A percentile compares a stretch with the other conserved stretches of the same genome.
Conservation (phyloP, 257 asterid species). For the Jaltomata sinuosa region DNA sequence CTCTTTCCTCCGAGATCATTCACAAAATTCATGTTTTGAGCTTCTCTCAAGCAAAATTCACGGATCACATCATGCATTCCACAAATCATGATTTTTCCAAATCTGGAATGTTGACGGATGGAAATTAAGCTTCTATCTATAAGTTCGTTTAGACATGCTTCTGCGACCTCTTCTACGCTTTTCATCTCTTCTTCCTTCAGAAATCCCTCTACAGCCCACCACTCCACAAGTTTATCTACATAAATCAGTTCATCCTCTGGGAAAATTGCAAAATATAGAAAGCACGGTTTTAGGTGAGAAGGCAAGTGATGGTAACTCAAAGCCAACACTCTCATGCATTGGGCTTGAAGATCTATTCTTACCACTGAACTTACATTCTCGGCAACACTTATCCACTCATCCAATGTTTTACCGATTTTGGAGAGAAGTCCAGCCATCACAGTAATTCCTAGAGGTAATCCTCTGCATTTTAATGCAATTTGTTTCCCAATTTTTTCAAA, state of each 20-base stretch:
- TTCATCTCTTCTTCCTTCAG: not conserved
- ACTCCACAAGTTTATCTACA: not conserved
- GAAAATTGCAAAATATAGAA: not conserved
- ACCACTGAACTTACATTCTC: not conserved
- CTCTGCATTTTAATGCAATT: slow-evolving; percentile 4
- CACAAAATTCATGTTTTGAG: not conserved
- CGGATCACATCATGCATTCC: slow-evolving; percentile 1
- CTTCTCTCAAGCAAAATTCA: slow-evolving; percentile 3
- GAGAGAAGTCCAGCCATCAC: not conserved
- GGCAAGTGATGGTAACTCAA: slow-evolving; percentile 10
- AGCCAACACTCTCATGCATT: not conserved
- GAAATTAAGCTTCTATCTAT: not conserved
- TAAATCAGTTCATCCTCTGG: not conserved
- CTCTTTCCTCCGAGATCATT: not conserved
- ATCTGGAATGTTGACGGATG: not conserved
- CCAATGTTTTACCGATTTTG: not conserved
- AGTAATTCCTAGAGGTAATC: not conserved
- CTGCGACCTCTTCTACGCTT: not conserved
- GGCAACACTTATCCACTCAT: not conserved
- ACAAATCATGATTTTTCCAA: not conserved
- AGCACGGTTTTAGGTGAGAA: not conserved
- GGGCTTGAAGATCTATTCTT: not conserved
- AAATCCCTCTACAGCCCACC: slow-evolving; percentile 10
- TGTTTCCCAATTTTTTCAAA: not conserved
- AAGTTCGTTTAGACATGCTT: not conserved